These are phyloP conservation scores for Garcia nutans DNA, from an alignment of 345 rosid genomes.

Conservation along the genomic window DNA sequence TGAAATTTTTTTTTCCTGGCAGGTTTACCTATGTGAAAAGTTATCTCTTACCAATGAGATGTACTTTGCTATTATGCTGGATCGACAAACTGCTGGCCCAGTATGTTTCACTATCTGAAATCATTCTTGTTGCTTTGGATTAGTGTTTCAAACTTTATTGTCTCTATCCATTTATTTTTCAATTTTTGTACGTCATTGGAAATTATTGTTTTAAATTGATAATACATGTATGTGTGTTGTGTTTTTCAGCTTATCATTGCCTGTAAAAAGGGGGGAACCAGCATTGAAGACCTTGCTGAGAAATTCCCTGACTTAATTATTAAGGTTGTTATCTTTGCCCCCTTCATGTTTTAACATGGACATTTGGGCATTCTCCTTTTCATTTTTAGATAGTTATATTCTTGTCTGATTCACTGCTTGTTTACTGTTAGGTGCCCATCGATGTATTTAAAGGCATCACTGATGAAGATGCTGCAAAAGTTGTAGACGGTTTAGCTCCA, in stretches of 20 bases:
- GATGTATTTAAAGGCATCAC: constrained; percentile 94
- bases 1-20: constrained; percentile 26
- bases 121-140: constrained; percentile 2
- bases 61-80: constrained; percentile 97
- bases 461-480: constrained; percentile 94
- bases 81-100: constrained; percentile 94
- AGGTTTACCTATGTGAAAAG: constrained; percentile 96
- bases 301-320: constrained; percentile 95
- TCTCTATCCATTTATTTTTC: neutral
- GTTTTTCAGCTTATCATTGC: constrained; percentile 81
- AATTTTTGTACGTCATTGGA: neutral
- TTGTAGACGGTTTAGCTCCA: constrained; percentile 93
- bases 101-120: constrained; percentile 44
- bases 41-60: constrained; percentile 93
- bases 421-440: constrained; percentile 73
- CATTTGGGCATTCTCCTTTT: constrained; percentile 4
- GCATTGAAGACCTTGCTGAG: constrained; percentile 99
- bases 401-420: constrained; percentile 11
- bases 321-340: constrained; percentile 47
- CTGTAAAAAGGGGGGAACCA: constrained; percentile 96
- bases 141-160: constrained; percentile 2
- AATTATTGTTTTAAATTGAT: constrained; percentile 1
- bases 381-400: constrained; percentile 13
- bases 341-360: constrained; percentile 18
- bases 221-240: constrained; percentile 9